These are phyloP conservation scores for Cetradonia linearis DNA, from an alignment of 495 filamentous ascomycete genomes.

Conservation along the genomic window DNA sequence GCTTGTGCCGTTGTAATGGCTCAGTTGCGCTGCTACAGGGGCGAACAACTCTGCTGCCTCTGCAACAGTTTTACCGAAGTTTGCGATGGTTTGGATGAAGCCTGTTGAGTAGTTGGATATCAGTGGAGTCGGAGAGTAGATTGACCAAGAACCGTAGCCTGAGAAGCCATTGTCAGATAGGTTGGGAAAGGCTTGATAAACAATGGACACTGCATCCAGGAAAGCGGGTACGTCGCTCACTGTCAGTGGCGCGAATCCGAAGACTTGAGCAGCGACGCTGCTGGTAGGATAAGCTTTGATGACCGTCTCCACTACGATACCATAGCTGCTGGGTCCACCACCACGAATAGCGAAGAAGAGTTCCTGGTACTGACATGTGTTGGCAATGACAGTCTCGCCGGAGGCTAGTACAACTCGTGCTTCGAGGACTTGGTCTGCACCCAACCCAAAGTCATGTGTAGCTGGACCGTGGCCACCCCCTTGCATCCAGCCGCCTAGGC, in stretches of 20 bases:
- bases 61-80: conserved; percentile 25
- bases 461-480: conserved; percentile 33
- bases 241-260: conserved; percentile 27
- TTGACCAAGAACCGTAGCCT: conserved; percentile 32
- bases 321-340: conserved; percentile 41
- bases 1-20: conserved; percentile 25
- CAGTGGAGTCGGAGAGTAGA: conserved; percentile 21
- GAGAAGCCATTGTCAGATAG: conserved; percentile 26
- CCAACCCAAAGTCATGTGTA: conserved; percentile 28
- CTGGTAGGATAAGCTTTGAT: conserved; percentile 35
- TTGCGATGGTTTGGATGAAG: conserved; percentile 30
- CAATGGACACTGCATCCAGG: conserved; percentile 24
- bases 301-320: conserved; percentile 36
- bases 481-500: conserved; percentile 35
- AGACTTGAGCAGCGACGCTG: conserved; percentile 32
- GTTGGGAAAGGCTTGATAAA: conserved; percentile 23
- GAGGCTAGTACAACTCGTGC: conserved; percentile 46
- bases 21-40: conserved; percentile 23
- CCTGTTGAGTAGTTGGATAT: conserved; percentile 28
- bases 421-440: conserved; percentile 37
- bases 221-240: conserved; percentile 20
- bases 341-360: conserved; percentile 54
- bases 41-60: conserved; percentile 25
- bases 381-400: conserved; percentile 43
- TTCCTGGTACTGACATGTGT: conserved; percentile 41